A percentile compares a stretch with the other conserved stretches of the same genome.
Evolutionary conservation across 2,329 filamentous ascomycete species (phyloP).

Genomic region (Nothomitra cinnamomea): DNA sequence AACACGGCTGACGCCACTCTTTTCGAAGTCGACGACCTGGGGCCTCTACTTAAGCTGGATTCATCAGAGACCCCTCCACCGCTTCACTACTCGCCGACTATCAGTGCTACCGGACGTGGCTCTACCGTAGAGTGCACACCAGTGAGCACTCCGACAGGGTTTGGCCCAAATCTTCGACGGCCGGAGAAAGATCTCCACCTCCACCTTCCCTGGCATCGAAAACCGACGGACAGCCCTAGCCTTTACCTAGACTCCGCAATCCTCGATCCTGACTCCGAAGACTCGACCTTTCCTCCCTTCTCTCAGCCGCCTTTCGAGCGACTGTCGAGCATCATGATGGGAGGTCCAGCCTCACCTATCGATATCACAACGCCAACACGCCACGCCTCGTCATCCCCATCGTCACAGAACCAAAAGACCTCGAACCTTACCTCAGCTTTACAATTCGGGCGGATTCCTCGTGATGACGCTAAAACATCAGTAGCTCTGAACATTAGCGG

Average conservation of each 20-base stretch:
- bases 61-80: constrained; percentile 32
- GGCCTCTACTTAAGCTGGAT: constrained; percentile 29
- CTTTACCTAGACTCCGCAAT: constrained; percentile 20
- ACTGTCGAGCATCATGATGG: constrained; percentile 23
- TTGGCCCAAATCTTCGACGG: constrained; percentile 26
- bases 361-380: constrained; percentile 38
- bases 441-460: constrained; percentile 28
- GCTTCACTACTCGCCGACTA: constrained; percentile 32
- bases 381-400: constrained; percentile 40
- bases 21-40: constrained; percentile 12
- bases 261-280: constrained; percentile 20
- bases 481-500: constrained; percentile 25
- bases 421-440: constrained; percentile 46
- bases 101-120: constrained; percentile 29
- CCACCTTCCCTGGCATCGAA: constrained; percentile 28
- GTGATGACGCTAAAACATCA: constrained; percentile 24
- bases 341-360: constrained; percentile 36
- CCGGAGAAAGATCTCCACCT: constrained; percentile 25
- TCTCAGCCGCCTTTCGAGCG: constrained; percentile 16
- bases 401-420: constrained; percentile 33
- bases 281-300: constrained; percentile 24
- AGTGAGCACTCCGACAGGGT: constrained; percentile 31
- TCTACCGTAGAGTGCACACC: constrained; percentile 32
- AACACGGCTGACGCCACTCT: constrained; percentile 6
- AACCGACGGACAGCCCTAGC: constrained; percentile 20